Evolutionary conservation across 2,329 filamentous ascomycete species (phyloP).

Genomic region (Passalora sequoiae): DNA sequence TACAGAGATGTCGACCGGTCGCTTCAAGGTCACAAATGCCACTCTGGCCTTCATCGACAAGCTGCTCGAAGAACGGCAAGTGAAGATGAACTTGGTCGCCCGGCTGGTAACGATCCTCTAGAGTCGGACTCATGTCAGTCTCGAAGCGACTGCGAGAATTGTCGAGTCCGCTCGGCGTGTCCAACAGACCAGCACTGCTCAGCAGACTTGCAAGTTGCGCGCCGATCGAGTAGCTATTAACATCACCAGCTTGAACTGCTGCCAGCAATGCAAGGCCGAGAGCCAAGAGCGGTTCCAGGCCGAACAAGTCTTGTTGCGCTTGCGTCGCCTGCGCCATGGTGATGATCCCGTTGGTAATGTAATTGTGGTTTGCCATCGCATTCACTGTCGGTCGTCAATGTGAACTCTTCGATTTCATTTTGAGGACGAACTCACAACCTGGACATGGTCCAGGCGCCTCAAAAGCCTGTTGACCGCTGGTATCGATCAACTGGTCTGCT

Average conservation of each 20-base stretch:
- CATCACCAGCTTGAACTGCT: background rate
- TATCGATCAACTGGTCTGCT: too few species aligned
- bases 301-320: background rate
- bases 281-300: background rate
- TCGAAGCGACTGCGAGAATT: background rate
- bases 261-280: background rate
- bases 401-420: too few species aligned
- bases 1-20: background rate
- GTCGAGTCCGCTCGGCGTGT: background rate
- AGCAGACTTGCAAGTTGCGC: background rate
- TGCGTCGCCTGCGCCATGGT: background rate
- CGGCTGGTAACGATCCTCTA: background rate
- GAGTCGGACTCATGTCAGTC: background rate
- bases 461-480: too few species aligned
- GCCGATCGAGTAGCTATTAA: background rate
- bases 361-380: background rate
- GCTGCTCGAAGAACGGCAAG: background rate
- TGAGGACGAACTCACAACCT: too few species aligned
- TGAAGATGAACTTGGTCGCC: background rate
- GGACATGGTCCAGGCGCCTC: too few species aligned
- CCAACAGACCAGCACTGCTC: background rate
- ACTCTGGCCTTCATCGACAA: background rate
- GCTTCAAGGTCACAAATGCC: background rate
- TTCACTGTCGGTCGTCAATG: too few species aligned
- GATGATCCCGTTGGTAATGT: background rate